phyloP scores from a whole-genome alignment of 176 grass and related monocot genomes.

The Coix lacrymajobi region DNA sequence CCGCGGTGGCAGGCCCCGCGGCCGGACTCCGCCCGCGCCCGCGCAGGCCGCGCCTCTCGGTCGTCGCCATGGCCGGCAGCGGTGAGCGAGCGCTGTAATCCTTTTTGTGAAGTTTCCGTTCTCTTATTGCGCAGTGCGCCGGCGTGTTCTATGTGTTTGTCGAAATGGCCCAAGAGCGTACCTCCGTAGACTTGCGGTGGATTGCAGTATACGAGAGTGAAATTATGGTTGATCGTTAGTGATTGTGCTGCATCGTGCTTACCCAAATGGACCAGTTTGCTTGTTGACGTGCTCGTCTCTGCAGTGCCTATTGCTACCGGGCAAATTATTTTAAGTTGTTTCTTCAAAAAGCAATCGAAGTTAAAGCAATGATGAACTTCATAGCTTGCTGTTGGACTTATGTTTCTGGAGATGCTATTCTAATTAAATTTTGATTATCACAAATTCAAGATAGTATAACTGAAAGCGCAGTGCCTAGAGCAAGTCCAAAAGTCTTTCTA shows the following conservation, averaged over 20 bases:
- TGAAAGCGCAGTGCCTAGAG: neutral
- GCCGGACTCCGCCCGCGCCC: constrained; percentile 35
- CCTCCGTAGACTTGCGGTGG: neutral
- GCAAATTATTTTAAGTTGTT: neutral
- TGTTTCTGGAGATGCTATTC: neutral
- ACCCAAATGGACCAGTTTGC: neutral
- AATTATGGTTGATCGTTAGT: neutral
- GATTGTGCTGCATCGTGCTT: neutral
- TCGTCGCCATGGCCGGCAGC: constrained; percentile 70
- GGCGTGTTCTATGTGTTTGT: constrained; percentile 23
- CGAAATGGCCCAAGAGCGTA: constrained; percentile 26
- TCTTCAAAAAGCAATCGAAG: neutral
- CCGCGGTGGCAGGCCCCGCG: constrained; percentile 32
- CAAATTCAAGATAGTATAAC: neutral
- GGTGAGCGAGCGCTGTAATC: constrained; percentile 30
- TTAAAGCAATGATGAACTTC: neutral
- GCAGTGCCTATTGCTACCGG: neutral
- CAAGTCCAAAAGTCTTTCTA: neutral
- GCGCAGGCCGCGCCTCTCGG: constrained; percentile 45
- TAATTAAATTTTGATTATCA: neutral
- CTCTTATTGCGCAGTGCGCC: neutral
- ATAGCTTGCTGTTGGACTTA: neutral
- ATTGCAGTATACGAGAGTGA: neutral
- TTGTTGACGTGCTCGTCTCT: neutral
- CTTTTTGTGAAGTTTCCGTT: neutral